These are phyloP conservation scores for Penicillium lagena DNA, from an alignment of 495 filamentous ascomycete species.

Conservation along the genomic window DNA sequence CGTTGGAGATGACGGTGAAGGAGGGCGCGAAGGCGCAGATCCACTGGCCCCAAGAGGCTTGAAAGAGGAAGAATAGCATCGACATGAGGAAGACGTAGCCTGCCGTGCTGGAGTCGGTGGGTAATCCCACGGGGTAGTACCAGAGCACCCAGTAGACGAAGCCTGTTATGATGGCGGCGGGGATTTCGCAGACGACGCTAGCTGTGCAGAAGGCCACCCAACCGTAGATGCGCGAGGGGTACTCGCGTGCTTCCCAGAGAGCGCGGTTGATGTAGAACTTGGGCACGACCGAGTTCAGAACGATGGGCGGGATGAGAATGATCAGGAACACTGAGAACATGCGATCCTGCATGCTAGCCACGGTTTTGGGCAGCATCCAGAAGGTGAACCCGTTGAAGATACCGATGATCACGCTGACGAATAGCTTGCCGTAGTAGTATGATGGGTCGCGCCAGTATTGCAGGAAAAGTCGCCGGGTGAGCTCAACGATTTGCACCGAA, in stretches of 20 bases:
- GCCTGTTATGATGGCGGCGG: conserved; percentile 54
- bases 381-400: conserved; percentile 86
- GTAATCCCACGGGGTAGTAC: conserved; percentile 75
- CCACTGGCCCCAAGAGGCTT: conserved; percentile 75
- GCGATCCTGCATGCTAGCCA: conserved; percentile 70
- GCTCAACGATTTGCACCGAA: conserved; percentile 48
- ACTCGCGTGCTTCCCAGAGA: conserved; percentile 71
- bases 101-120: conserved; percentile 52
- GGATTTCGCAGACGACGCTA: conserved; percentile 71
- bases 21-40: conserved; percentile 74
- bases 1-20: conserved; percentile 75
- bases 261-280: conserved; percentile 75
- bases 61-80: conserved; percentile 76
- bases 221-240: conserved; percentile 70
- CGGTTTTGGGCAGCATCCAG: conserved; percentile 60
- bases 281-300: conserved; percentile 73
- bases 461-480: conserved; percentile 60
- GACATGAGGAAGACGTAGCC: conserved; percentile 85
- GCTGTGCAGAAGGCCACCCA: conserved; percentile 81
- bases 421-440: conserved; percentile 72
- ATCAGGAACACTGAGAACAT: conserved; percentile 77
- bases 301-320: conserved; percentile 64
- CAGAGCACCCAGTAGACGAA: conserved; percentile 70
- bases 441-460: conserved; percentile 67
- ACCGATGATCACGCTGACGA: conserved; percentile 60